Evolutionary conservation across 805 yeast genomes (phyloP).

Genomic region (Saccharomycopsis guyanensis): DNA sequence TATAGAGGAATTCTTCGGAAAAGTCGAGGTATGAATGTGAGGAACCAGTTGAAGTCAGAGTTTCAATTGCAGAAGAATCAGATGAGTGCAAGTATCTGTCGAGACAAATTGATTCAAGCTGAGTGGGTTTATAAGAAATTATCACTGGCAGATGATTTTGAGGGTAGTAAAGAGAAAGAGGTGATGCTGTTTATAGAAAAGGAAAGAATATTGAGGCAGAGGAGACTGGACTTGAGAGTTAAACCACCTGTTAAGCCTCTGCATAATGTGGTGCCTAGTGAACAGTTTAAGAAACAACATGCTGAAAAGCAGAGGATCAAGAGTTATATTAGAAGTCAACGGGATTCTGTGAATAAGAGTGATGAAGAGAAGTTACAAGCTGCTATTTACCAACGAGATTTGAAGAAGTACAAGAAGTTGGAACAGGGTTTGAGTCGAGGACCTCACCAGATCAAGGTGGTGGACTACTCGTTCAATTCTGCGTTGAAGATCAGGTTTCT

Average conservation of each 20-base stretch:
- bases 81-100: conserved; percentile 2
- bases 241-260: background rate
- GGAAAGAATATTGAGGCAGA: too few relatives aligned
- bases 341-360: too few relatives aligned
- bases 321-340: background rate
- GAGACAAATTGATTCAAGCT: conserved; percentile 1
- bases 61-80: conserved; percentile 1
- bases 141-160: background rate
- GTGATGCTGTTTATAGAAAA: too few relatives aligned
- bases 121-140: background rate
- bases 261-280: conserved; percentile 10
- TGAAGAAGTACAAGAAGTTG: background rate
- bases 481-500: background rate
- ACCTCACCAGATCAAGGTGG: conserved; percentile 4
- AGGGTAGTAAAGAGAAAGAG: background rate
- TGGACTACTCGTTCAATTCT: background rate
- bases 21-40: background rate
- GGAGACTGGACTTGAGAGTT: background rate
- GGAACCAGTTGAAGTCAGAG: background rate
- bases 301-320: conserved; percentile 7
- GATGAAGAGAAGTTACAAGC: too few relatives aligned
- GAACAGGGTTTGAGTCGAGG: conserved; percentile 2
- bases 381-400: conserved; percentile 1
- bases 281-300: background rate
- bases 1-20: conserved; percentile 8